Percentiles rank a stretch among this genome's conserved stretches.
Evolutionary conservation across 1,139 yeast genomes (phyloP).

Genomic region (Taphrina communis): DNA sequence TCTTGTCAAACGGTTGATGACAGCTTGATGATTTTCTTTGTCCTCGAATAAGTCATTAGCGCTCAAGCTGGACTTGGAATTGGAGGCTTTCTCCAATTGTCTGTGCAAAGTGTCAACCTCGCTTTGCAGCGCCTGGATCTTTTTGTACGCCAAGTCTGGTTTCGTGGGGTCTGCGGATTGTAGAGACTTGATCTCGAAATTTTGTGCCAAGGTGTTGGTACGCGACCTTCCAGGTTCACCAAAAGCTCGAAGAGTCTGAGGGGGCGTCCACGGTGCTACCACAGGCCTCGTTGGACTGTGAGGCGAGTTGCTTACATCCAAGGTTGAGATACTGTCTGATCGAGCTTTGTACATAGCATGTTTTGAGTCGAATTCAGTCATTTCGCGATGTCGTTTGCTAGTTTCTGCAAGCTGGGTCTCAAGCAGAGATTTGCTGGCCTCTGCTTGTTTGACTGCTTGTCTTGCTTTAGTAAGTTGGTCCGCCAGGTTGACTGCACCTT

Average conservation of each 20-base stretch:
- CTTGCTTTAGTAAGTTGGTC: conserved; percentile 11
- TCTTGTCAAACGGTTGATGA: conserved; percentile 32
- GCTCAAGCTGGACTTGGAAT: background rate
- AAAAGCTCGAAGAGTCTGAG: conserved; percentile 10
- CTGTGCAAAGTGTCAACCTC: conserved; percentile 21
- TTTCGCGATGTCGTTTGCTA: conserved; percentile 13
- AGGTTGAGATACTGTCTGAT: conserved; percentile 20
- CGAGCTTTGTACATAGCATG: conserved; percentile 6
- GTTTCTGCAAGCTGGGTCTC: conserved; percentile 26
- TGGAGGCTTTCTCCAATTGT: background rate
- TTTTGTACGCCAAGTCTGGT: background rate
- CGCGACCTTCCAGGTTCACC: conserved; percentile 25
- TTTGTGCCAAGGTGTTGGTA: conserved; percentile 35
- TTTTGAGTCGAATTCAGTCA: conserved; percentile 11
- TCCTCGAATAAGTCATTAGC: background rate
- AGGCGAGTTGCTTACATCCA: conserved; percentile 20
- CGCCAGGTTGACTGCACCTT: conserved; percentile 19
- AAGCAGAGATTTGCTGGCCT: conserved; percentile 14
- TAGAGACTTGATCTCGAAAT: conserved; percentile 13
- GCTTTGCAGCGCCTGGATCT: conserved; percentile 2
- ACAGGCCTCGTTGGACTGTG: conserved; percentile 19
- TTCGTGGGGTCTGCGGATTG: background rate
- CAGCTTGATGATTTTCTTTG: conserved; percentile 5
- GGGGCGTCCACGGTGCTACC: conserved; percentile 38
- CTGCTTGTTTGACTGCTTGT: conserved; percentile 17